These are phyloP conservation scores for Dactylellina drechsleri DNA, from an alignment of 2,329 filamentous ascomycete species.

Conservation along the genomic window DNA sequence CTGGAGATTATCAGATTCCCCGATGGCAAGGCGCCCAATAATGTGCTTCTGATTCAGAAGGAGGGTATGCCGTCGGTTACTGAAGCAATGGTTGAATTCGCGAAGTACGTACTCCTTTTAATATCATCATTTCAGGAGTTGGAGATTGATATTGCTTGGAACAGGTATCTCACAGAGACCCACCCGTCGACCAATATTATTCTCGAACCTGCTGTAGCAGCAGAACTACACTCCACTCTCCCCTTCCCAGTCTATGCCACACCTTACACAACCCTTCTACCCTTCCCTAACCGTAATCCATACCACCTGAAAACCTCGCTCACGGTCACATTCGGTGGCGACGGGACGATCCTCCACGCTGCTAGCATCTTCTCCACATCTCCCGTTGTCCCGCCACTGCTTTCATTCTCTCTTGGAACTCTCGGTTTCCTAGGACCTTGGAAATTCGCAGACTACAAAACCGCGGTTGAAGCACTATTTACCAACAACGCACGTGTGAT, in stretches of 20 bases:
- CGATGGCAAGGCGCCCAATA: constrained; percentile 69
- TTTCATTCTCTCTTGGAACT: constrained; percentile 97
- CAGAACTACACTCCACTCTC: constrained; percentile 75
- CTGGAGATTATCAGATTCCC: constrained; percentile 47
- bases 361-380: constrained; percentile 86
- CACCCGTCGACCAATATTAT: constrained; percentile 80
- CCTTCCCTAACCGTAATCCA: constrained; percentile 60
- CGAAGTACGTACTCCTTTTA: constrained; percentile 61
- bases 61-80: constrained; percentile 64
- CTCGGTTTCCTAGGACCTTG: constrained; percentile 95
- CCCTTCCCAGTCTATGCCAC: constrained; percentile 76
- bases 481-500: constrained; percentile 76
- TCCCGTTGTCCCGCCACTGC: constrained; percentile 82
- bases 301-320: constrained; percentile 86
- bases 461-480: constrained; percentile 71
- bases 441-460: constrained; percentile 92
- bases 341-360: constrained; percentile 88
- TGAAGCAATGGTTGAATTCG: constrained; percentile 67
- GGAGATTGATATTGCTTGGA: not conserved
- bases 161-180: constrained; percentile 21
- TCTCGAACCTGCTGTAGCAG: constrained; percentile 80
- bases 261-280: constrained; percentile 60
- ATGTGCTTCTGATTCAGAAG: constrained; percentile 76
- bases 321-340: constrained; percentile 88
- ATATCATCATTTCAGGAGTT: not conserved